Base-by-base conservation (phyloP, 2,329 filamentous ascomycete species). In the Xylariales sp. region DNA sequence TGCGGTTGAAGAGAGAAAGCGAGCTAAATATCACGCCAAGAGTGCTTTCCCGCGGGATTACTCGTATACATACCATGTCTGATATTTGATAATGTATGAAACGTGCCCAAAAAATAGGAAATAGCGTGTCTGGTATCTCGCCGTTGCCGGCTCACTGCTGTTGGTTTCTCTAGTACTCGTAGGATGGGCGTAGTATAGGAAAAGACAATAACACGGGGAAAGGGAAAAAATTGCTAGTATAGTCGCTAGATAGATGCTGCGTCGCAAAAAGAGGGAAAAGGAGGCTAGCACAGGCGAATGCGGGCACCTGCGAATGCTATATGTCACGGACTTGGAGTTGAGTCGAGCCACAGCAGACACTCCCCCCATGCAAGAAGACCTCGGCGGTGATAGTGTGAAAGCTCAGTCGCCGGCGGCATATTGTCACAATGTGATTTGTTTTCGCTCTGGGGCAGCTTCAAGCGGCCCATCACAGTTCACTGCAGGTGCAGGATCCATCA, bases 261-360 rank as follows among this genome's bases (percentile, higher is more conserved):
- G 50, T 50, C 53, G 56, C 56, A 53, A 58, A 59, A 52, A 46
- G 42, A 50, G 49, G 44, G 46, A 55, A 48, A 48, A 42, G 40
- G 24, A 38, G 48, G 46, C 46, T 43, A 42, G 46, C 49, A 42
- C n/a, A n/a, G 46, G 41, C 50, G 44, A 43, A 40, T 40, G 43
- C 52, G 53, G 52, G 46, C 50, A 40, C 40, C 28, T 44, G 52
- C 48, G 43, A 53, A 47, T 39, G 40, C 53, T 59, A 59, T 57
- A 56, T 56, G 54, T 57, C 55, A 40, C 42, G 41, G 33, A 43
- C 46, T 42, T 42, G 36, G 39, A 15, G 40, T 47, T 43, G 44
- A 43, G 41, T 34, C 33, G 44, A 42, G 42, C 45, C 48, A 42
- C 42, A 41, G 43, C 44, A 44, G 44, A 13, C n/a, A 24, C 38